Evolutionary conservation across 768 basidiomycete species (phyloP).

Genomic region (Tephrocybe sp.): DNA sequence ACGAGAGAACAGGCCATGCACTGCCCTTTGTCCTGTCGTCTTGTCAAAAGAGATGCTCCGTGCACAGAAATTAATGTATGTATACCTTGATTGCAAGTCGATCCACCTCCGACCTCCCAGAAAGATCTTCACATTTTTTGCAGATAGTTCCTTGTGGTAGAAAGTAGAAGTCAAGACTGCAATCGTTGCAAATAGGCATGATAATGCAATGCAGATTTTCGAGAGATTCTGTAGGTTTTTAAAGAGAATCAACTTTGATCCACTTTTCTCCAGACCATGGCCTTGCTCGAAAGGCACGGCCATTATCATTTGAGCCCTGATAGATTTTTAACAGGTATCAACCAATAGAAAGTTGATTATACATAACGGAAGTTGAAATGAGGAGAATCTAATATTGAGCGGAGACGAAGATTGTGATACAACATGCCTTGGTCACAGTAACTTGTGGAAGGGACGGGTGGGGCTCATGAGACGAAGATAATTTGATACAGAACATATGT

Average conservation of each 20-base stretch:
- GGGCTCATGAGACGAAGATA: too few relatives aligned
- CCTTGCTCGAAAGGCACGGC: constrained; percentile 1
- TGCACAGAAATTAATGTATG: too few relatives aligned
- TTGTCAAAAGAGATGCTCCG: background rate
- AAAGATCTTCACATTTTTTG: background rate
- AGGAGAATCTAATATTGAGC: too few relatives aligned
- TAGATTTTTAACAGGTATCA: too few relatives aligned
- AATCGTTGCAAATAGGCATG: background rate
- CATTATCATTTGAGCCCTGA: too few relatives aligned
- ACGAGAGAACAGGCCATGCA: constrained; percentile 1
- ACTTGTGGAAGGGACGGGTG: too few relatives aligned
- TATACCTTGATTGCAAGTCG: background rate
- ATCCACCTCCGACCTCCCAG: background rate
- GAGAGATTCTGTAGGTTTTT: background rate
- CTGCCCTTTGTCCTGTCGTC: background rate
- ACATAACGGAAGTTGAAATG: too few relatives aligned
- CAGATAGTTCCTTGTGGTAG: background rate
- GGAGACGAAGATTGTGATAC: too few relatives aligned
- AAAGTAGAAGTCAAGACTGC: background rate
- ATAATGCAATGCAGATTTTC: background rate
- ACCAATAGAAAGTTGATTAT: too few relatives aligned
- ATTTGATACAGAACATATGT: too few relatives aligned
- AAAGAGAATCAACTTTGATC: background rate
- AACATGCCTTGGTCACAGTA: too few relatives aligned
- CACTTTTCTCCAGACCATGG: background rate